Evolutionary conservation across 2,329 filamentous ascomycete genomes (phyloP).

Genomic region (Ophiostoma piceae): DNA sequence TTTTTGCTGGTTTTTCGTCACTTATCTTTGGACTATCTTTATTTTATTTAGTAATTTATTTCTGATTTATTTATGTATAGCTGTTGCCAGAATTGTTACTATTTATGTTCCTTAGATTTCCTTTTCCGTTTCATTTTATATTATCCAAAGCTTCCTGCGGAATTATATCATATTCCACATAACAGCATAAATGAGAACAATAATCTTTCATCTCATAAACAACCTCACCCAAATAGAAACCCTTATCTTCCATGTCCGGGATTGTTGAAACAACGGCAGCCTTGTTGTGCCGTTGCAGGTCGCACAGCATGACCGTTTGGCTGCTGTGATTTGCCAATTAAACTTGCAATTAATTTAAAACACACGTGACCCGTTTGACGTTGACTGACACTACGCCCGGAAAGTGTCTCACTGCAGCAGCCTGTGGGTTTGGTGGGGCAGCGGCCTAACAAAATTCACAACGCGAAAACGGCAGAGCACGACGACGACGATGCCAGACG

Average conservation of each 20-base stretch:
- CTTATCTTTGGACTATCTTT: too few relatives aligned
- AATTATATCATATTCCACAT: too few relatives aligned
- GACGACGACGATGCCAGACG: constrained; percentile 2
- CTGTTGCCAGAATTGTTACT: too few relatives aligned
- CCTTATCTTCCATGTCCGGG: background rate
- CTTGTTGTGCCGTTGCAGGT: background rate
- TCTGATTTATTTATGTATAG: too few relatives aligned
- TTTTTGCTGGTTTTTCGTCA: too few relatives aligned
- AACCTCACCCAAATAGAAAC: background rate
- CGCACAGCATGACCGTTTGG: background rate
- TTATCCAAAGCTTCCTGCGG: too few relatives aligned
- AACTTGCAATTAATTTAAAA: background rate
- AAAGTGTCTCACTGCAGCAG: constrained; percentile 5
- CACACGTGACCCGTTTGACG: background rate
- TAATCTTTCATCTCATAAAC: too few relatives aligned
- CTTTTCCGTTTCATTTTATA: too few relatives aligned
- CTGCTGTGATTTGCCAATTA: background rate
- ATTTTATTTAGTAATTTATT: too few relatives aligned
- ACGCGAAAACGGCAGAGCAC: constrained; percentile 7
- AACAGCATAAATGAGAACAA: too few relatives aligned
- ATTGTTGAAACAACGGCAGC: background rate
- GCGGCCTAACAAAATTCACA: constrained; percentile 19
- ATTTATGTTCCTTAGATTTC: too few relatives aligned
- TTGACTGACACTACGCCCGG: constrained; percentile 4
- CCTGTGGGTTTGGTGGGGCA: constrained; percentile 19